Conservation (phyloP, 768 basidiomycete genomes). For the Wakefieldia striispora region DNA sequence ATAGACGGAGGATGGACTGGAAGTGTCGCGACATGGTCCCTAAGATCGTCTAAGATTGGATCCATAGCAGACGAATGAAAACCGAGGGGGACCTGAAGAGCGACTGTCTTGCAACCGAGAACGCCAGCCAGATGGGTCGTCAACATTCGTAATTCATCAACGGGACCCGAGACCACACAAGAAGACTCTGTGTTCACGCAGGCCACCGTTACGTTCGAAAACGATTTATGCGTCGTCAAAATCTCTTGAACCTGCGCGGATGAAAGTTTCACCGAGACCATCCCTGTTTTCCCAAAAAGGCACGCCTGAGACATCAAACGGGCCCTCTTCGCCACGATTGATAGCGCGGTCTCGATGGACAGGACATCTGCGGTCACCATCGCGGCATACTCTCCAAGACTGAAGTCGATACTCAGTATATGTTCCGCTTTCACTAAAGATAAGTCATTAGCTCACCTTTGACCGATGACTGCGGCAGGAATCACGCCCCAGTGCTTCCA, state of each 20-base stretch:
- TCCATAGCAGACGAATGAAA: slow-evolving; percentile 69
- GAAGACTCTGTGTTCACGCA: slow-evolving; percentile 62
- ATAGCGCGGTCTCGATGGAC: slow-evolving; percentile 53
- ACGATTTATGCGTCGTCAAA: slow-evolving; percentile 33
- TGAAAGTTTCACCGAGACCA: slow-evolving; percentile 55
- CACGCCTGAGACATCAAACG: slow-evolving; percentile 56
- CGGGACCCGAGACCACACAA: slow-evolving; percentile 58
- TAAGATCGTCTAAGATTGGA: slow-evolving; percentile 52
- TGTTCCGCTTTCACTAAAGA: neutral
- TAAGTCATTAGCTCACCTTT: slow-evolving; percentile 50
- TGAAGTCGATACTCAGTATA: slow-evolving; percentile 25
- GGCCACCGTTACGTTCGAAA: slow-evolving; percentile 45
- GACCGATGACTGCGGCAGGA: slow-evolving; percentile 64
- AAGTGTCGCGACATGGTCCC: slow-evolving; percentile 35
- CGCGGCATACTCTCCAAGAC: slow-evolving; percentile 75
- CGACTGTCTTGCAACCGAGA: slow-evolving; percentile 37
- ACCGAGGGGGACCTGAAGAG: slow-evolving; percentile 57
- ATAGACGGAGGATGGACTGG: slow-evolving; percentile 47
- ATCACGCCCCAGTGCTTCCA: slow-evolving; percentile 70
- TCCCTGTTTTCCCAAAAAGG: slow-evolving; percentile 44
- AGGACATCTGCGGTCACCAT: slow-evolving; percentile 62
- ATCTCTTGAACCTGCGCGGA: slow-evolving; percentile 33
- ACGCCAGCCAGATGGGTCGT: slow-evolving; percentile 38
- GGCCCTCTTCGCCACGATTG: slow-evolving; percentile 55
- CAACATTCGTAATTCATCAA: slow-evolving; percentile 42